Evolutionary conservation across 148 eudicot genomes (phyloP).

Genomic region (Persicaria tinctoria): DNA sequence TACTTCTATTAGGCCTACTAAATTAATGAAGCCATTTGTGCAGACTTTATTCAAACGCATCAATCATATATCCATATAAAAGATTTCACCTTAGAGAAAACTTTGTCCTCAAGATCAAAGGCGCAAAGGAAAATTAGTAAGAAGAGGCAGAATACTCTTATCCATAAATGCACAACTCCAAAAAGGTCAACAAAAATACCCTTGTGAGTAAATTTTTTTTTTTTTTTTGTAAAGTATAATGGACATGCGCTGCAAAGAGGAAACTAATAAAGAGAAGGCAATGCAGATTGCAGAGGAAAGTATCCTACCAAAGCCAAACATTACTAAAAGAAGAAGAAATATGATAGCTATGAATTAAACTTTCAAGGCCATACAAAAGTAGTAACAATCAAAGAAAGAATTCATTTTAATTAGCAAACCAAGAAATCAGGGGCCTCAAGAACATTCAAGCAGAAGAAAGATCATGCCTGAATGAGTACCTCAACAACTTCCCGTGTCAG

Average conservation of each 20-base stretch:
- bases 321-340: neutral
- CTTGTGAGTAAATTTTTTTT: neutral
- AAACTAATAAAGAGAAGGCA: conserved; percentile 1
- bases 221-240: neutral
- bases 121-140: neutral
- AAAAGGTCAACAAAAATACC: neutral
- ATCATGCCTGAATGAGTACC: neutral
- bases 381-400: neutral
- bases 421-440: neutral
- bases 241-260: neutral
- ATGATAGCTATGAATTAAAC: neutral
- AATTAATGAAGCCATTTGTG: neutral
- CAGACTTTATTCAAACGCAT: neutral
- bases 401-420: neutral
- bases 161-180: neutral
- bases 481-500: conserved; percentile 1
- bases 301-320: neutral
- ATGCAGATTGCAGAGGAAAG: neutral
- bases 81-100: neutral
- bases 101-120: neutral
- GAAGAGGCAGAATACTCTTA: neutral
- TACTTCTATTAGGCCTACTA: neutral
- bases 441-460: neutral
- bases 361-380: neutral
- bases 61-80: neutral